Evolutionary conservation across 179 eudicot species (phyloP).

Genomic region (Spinacia oleracea): DNA sequence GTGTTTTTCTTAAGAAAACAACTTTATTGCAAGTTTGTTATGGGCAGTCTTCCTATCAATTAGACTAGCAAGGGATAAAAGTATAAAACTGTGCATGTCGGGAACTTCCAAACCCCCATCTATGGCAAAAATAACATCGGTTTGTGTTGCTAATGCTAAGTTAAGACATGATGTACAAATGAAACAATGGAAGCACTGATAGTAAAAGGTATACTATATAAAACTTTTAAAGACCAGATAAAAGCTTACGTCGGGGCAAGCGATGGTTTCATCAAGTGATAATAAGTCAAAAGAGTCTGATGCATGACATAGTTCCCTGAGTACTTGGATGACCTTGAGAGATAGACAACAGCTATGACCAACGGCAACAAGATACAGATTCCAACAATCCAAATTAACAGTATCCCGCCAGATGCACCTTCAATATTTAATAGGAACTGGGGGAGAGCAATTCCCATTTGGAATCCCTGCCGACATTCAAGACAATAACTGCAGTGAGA

Average conservation of each 20-base stretch:
- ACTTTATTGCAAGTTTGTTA: background rate
- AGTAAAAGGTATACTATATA: background rate
- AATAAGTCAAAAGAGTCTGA: constrained; percentile 73
- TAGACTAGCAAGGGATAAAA: background rate
- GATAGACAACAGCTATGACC: constrained; percentile 74
- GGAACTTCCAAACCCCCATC: background rate
- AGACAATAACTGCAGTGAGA: background rate
- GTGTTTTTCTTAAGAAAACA: background rate
- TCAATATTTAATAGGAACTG: constrained; percentile 75
- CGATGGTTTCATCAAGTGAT: constrained; percentile 80
- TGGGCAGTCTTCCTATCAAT: background rate
- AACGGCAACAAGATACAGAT: constrained; percentile 81
- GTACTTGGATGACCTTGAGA: constrained; percentile 78
- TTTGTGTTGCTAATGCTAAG: background rate
- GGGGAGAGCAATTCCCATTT: constrained; percentile 98
- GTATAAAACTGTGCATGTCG: background rate
- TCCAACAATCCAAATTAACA: constrained; percentile 85
- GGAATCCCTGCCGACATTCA: constrained; percentile 63
- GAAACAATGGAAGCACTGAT: background rate
- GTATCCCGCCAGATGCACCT: constrained; percentile 85
- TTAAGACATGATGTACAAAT: background rate
- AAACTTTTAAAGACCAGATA: background rate
- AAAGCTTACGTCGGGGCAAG: constrained; percentile 74
- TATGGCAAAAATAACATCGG: background rate
- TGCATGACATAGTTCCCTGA: constrained; percentile 91